Base-by-base conservation (phyloP, 129 eudicot genomes). In the Oenanthe sinensis region DNA sequence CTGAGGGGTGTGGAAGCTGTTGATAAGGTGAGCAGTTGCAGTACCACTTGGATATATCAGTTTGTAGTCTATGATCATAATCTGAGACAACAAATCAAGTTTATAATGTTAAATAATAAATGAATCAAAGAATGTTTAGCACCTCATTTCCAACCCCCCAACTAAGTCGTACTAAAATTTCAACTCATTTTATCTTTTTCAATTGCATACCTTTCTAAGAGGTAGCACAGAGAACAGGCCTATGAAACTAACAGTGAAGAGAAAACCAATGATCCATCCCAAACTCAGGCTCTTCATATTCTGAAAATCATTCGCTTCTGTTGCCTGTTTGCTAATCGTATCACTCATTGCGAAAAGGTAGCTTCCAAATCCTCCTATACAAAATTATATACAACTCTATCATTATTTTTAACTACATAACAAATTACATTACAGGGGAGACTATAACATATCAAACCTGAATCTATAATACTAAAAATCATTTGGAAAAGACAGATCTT, bases 141-240 rank as follows among this genome's bases (percentile, higher is more conserved):
- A 39, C 19, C 30, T 71, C 22, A 20, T 17, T 50, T 50, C 58
- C 58, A n/a, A n/a, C n/a, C n/a, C n/a, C n/a, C n/a, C n/a, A n/a
- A n/a, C n/a, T n/a, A n/a, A n/a, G n/a, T n/a, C n/a, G n/a, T n/a
- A n/a, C n/a, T n/a, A n/a, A n/a, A n/a, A n/a, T n/a, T n/a, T n/a
- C n/a, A n/a, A n/a, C n/a, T n/a, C n/a, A n/a, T n/a, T n/a, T n/a
- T n/a, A n/a, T n/a, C n/a, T n/a, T n/a, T n/a, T n/a, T n/a, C n/a
- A n/a, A n/a, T n/a, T n/a, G n/a, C n/a, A n/a, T n/a, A n/a, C 97
- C 97, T 89, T 89, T 48, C 93, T 79, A 0, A 91, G 85, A 40
- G 93, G 91, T 33, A 88, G 83, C 0, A 91, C 84, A 2, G 96
- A 87, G 84, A 85, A 91, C 8, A 91, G 80, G 26, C 96, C 96